phyloP scores from a whole-genome alignment of 306 rosid genomes.

The Hippophae tibetana region DNA sequence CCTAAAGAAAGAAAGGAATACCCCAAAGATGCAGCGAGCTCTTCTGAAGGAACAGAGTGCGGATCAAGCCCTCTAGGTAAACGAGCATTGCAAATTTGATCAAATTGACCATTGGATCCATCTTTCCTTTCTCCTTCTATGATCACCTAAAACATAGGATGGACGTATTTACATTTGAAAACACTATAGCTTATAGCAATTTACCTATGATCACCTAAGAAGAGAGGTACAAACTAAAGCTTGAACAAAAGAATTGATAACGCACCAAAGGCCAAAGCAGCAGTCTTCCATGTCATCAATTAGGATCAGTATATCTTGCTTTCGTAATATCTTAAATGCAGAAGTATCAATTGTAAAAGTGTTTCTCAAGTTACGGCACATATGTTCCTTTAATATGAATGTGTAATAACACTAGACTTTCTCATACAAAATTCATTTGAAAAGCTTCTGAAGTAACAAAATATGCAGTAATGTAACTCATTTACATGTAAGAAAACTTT shows the following conservation, averaged over 20 bases:
- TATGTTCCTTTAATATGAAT: too few species aligned
- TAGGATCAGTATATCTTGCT: too few species aligned
- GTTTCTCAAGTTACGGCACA: too few species aligned
- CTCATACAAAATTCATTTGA: too few species aligned
- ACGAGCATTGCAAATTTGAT: slow-evolving; percentile 85
- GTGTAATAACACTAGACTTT: too few species aligned
- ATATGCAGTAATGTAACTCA: too few species aligned
- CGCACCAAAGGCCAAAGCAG: too few species aligned
- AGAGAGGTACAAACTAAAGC: neutral
- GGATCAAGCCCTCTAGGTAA: slow-evolving; percentile 91
- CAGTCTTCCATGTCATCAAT: too few species aligned
- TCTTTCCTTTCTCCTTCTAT: slow-evolving; percentile 53
- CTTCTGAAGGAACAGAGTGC: slow-evolving; percentile 83
- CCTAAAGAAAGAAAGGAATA: slow-evolving; percentile 20
- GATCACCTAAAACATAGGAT: slow-evolving; percentile 41
- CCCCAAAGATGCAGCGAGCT: slow-evolving; percentile 96
- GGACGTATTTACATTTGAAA: slow-evolving; percentile 4
- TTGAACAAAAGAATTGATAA: neutral
- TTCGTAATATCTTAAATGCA: too few species aligned
- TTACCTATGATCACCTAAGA: neutral
- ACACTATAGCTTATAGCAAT: slow-evolving; percentile 1
- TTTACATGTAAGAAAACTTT: too few species aligned
- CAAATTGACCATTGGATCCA: slow-evolving; percentile 53
- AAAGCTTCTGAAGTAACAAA: too few species aligned
- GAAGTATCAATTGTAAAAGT: too few species aligned